Percentiles rank a stretch among this genome's conserved stretches.
phyloP scores from a whole-genome alignment of 1,284 basidiomycete species.

The Testicularia cyperi region DNA sequence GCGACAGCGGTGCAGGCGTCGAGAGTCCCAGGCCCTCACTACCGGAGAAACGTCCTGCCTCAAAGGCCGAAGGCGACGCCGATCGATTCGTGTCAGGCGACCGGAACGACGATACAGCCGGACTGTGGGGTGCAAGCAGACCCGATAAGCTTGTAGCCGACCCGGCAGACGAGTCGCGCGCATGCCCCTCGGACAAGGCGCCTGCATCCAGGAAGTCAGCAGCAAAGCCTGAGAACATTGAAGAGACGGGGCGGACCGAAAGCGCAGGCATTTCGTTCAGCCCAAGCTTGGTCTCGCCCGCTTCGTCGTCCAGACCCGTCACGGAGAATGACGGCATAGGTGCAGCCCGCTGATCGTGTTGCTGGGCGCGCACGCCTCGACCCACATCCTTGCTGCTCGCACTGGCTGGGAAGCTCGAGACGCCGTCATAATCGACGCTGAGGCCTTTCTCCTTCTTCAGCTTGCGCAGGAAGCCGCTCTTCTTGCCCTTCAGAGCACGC shows the following conservation, averaged over 20 bases:
- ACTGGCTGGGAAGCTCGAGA: slow-evolving; percentile 21
- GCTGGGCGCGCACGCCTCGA: slow-evolving; percentile 8
- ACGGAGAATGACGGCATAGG: slow-evolving; percentile 39
- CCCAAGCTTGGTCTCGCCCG: slow-evolving; percentile 7
- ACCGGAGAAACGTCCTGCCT: background rate
- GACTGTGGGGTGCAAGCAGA: slow-evolving; percentile 27
- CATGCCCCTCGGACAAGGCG: slow-evolving; percentile 19
- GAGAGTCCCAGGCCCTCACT: too few species aligned
- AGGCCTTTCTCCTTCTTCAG: slow-evolving; percentile 47
- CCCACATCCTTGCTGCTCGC: slow-evolving; percentile 16
- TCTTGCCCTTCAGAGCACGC: slow-evolving; percentile 42
- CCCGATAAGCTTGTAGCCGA: slow-evolving; percentile 17
- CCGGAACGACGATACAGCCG: slow-evolving; percentile 13
- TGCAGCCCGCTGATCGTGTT: too few species aligned
- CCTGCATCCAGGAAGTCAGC: slow-evolving; percentile 41
- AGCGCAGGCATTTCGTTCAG: slow-evolving; percentile 33
- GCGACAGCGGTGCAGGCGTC: too few species aligned
- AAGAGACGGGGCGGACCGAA: slow-evolving; percentile 41
- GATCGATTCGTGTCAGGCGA: slow-evolving; percentile 9
- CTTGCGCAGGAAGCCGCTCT: slow-evolving; percentile 49
- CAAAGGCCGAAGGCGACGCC: slow-evolving; percentile 1
- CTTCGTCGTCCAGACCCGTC: slow-evolving; percentile 20
- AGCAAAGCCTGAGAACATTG: slow-evolving; percentile 46
- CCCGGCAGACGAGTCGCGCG: slow-evolving; percentile 9
- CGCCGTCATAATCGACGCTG: slow-evolving; percentile 25